These are phyloP conservation scores for Escovopsis sp. DNA, from an alignment of 2,329 filamentous ascomycete genomes.

Conservation along the genomic window DNA sequence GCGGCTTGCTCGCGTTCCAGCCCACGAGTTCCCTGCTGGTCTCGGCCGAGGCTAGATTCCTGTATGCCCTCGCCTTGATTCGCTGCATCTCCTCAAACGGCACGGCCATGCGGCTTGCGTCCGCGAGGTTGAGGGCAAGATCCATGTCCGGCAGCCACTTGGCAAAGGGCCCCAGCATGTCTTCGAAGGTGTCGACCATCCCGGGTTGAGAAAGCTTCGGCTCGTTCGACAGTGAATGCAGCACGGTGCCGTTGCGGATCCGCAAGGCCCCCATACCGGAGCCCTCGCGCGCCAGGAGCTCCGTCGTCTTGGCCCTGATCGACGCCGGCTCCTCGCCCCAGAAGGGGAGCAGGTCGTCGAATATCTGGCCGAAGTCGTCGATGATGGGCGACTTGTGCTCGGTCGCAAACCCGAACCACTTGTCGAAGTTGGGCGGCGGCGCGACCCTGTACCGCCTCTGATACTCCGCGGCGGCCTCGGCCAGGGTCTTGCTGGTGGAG, in stretches of 20 bases:
- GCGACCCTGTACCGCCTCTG: conserved; percentile 37
- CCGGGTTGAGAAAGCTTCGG: conserved; percentile 19
- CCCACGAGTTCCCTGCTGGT: neutral
- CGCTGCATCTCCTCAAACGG: conserved; percentile 42
- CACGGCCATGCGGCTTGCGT: conserved; percentile 44
- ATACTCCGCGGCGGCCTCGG: conserved; percentile 27
- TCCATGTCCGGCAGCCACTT: conserved; percentile 65
- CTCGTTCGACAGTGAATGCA: conserved; percentile 15
- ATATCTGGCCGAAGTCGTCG: conserved; percentile 65
- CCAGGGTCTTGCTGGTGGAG: conserved; percentile 8
- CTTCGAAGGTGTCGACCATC: conserved; percentile 27
- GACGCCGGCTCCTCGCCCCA: conserved; percentile 54
- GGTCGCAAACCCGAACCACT: conserved; percentile 63
- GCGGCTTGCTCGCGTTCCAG: conserved; percentile 1
- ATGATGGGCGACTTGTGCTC: conserved; percentile 47
- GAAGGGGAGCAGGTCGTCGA: conserved; percentile 58
- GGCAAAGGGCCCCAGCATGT: conserved; percentile 54
- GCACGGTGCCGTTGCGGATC: conserved; percentile 46
- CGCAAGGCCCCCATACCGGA: conserved; percentile 29
- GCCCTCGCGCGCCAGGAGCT: conserved; percentile 18
- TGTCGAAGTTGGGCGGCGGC: conserved; percentile 64
- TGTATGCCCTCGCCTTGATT: conserved; percentile 40
- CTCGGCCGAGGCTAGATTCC: neutral
- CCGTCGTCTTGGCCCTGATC: conserved; percentile 39
- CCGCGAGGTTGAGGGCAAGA: conserved; percentile 60